Base-by-base conservation (phyloP, 768 basidiomycete genomes). In the Tulasnella sp. region DNA sequence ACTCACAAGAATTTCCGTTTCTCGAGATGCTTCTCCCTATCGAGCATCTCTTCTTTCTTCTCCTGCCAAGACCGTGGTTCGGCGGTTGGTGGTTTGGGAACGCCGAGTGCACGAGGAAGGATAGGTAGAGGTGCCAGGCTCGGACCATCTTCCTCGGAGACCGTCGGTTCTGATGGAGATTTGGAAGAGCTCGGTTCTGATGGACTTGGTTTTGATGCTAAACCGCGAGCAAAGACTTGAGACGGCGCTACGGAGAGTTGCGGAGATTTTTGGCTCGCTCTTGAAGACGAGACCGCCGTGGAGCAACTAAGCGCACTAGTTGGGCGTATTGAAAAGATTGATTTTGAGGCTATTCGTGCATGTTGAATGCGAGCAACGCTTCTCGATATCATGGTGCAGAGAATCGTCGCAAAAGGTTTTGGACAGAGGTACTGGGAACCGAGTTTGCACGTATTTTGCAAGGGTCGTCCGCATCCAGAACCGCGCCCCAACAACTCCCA, bases 11-110 rank as follows among this genome's bases (percentile, higher is more conserved):
- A 83, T 79, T 82, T 82, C 73, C 96, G 86, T 82, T 95, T 91
- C 37, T 89, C 89, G 80, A 92, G 86, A 57, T 91, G 88, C 37
- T 88, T 88, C 57, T 94, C 91, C 80, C 89, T 87, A 82, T 95
- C 89, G 83, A 96, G 83, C 70, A 93, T 83, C 70, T 93, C 91
- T 77, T 90, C 90, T 81, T 88, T 87, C 79, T 87, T 89, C 77
- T 92, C 88, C 35, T 88, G 86, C 85, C 89, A 88, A 70, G 90
- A 88, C 82, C 88, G 90, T 57, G 83, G 82, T 16, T 87, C 83
- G 10, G 92, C 89, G 7, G 87, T 88, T 0, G 95, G 96, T 32
- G 87, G 86, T 77, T 91, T 88, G 57, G 85, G 84, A 46, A 96
- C 88, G n/a, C 96, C 96, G 13, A 96, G 85, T 11, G 96, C 94